phyloP scores from a whole-genome alignment of 164 flowering plant genomes.

The Berberis thunbergii region DNA sequence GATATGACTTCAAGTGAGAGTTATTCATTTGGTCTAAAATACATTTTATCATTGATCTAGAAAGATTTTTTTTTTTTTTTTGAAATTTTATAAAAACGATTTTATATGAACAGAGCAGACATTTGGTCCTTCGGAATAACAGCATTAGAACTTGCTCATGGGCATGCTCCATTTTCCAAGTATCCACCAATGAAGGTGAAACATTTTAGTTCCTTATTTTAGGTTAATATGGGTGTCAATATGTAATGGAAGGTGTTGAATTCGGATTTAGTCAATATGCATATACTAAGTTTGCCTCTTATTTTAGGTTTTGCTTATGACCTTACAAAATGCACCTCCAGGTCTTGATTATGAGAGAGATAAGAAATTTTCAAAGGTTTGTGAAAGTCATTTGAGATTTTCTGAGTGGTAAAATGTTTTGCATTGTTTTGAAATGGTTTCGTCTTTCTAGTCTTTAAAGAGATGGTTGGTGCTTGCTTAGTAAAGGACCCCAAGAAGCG shows the following conservation, averaged over 20 bases:
- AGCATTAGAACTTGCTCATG: constrained; percentile 57
- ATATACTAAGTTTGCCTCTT: neutral
- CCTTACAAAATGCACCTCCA: constrained; percentile 30
- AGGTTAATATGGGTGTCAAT: neutral
- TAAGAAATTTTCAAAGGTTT: constrained; percentile 92
- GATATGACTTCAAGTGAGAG: constrained; percentile 84
- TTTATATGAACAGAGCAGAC: constrained; percentile 37
- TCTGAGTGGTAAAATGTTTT: constrained; percentile 14
- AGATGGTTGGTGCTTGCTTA: constrained; percentile 36
- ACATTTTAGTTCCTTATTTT: neutral
- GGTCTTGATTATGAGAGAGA: constrained; percentile 97
- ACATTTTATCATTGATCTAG: neutral
- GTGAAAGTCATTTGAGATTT: constrained; percentile 17
- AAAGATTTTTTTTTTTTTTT: neutral
- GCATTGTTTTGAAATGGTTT: neutral
- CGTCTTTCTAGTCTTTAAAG: neutral
- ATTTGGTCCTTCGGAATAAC: constrained; percentile 56
- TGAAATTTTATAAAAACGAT: neutral
- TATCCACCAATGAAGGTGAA: constrained; percentile 61
- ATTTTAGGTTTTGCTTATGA: constrained; percentile 41
- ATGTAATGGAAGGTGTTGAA: neutral
- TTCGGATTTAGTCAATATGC: neutral
- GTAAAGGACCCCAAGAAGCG: constrained; percentile 91
- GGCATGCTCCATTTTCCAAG: constrained; percentile 12
- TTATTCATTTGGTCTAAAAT: neutral